Evolutionary conservation across 805 yeast species (phyloP).

Genomic region (Grigorovia transvaalensis): DNA sequence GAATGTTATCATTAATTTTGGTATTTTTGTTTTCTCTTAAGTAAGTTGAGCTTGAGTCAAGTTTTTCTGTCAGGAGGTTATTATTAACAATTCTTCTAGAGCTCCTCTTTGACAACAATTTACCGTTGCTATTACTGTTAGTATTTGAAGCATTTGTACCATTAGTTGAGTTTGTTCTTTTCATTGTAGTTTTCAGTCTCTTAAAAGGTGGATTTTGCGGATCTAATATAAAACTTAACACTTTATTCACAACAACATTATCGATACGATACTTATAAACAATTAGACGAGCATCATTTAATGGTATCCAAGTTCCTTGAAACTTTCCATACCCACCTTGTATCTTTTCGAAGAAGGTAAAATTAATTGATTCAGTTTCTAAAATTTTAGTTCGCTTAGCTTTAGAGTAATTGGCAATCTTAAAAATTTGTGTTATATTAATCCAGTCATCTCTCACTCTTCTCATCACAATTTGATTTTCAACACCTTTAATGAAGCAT

Average conservation of each 20-base stretch:
- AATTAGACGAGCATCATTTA: slow-evolving; percentile 50
- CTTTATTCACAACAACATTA: slow-evolving; percentile 39
- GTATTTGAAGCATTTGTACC: neutral
- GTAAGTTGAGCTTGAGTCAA: neutral
- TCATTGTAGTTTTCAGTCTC: slow-evolving; percentile 29
- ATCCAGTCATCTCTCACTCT: slow-evolving; percentile 90
- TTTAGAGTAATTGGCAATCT: slow-evolving; percentile 68
- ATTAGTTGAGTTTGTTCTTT: slow-evolving; percentile 22
- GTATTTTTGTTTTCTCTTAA: neutral
- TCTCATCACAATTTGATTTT: slow-evolving; percentile 49
- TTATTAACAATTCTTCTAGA: neutral
- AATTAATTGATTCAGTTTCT: slow-evolving; percentile 60
- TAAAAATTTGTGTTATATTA: slow-evolving; percentile 72
- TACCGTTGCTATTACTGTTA: neutral
- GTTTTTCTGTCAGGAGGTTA: neutral
- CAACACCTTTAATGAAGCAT: slow-evolving; percentile 47
- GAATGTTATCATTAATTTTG: neutral
- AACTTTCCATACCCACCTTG: slow-evolving; percentile 82
- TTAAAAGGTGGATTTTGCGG: slow-evolving; percentile 36
- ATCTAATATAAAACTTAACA: slow-evolving; percentile 44
- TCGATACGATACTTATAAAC: slow-evolving; percentile 42
- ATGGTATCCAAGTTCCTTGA: slow-evolving; percentile 82
- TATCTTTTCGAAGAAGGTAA: slow-evolving; percentile 60
- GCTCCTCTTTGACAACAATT: neutral
- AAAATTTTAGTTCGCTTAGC: slow-evolving; percentile 68